These are phyloP conservation scores for Maudiozyma turicensis DNA, from an alignment of 805 yeast species.

Conservation along the genomic window DNA sequence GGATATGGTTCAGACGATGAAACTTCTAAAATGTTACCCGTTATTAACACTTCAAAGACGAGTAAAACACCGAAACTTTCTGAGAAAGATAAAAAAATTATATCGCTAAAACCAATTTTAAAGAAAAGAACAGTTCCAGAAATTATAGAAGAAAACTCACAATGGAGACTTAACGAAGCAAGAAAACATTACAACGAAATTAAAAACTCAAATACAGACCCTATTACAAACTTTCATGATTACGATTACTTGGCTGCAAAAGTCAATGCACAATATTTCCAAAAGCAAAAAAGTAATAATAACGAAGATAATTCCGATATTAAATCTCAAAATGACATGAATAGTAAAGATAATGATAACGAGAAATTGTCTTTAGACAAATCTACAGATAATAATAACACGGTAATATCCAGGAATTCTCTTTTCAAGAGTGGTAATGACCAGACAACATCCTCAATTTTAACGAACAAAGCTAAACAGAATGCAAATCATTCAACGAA, in stretches of 20 bases:
- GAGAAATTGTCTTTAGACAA: not conserved
- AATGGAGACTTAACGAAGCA: constrained; percentile 36
- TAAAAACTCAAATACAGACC: constrained; percentile 20
- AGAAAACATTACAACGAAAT: constrained; percentile 48
- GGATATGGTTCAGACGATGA: constrained; percentile 35
- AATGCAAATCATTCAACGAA: constrained; percentile 1
- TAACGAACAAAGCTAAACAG: constrained; percentile 10
- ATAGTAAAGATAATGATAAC: not conserved
- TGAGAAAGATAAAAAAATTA: constrained; percentile 7
- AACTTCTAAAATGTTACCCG: constrained; percentile 24
- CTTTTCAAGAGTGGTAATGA: not conserved
- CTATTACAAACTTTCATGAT: constrained; percentile 20
- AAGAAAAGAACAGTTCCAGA: constrained; percentile 82
- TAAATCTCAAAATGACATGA: not conserved
- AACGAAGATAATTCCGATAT: not conserved
- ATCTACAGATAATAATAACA: too few relatives aligned
- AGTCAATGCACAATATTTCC: constrained; percentile 29
- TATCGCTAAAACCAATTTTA: constrained; percentile 66
- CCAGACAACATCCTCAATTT: constrained; percentile 10
- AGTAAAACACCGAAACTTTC: constrained; percentile 5
- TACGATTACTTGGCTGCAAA: constrained; percentile 29
- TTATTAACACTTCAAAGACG: not conserved
- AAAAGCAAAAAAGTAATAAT: not conserved
- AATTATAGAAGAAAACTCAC: constrained; percentile 37
- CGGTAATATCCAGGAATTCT: not conserved